A percentile compares a stretch with the other conserved stretches of the same genome.
Conservation (phyloP, 2,329 filamentous ascomycete species). For the Juglanconis sp. region DNA sequence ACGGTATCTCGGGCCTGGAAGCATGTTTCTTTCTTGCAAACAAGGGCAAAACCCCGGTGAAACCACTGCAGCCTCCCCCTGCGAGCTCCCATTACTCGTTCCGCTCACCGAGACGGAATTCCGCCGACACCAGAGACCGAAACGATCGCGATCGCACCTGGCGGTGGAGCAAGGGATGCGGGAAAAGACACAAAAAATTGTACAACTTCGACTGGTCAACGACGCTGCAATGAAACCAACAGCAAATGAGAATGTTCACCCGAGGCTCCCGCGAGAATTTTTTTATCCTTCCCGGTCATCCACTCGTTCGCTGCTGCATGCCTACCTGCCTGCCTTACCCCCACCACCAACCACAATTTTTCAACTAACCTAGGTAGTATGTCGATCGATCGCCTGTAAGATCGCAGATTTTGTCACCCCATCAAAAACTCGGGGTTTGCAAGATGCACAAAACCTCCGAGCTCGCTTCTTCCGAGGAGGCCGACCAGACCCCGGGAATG, state of each 20-base stretch:
- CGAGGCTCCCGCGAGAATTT: not conserved
- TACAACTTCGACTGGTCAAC: too few species aligned
- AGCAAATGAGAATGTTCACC: not conserved
- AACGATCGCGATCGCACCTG: too few species aligned
- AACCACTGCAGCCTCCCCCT: too few species aligned
- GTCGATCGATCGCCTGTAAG: constrained; percentile 1
- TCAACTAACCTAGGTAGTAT: not conserved
- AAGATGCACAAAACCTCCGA: constrained; percentile 9
- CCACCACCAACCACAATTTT: constrained; percentile 3
- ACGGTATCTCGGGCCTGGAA: too few species aligned
- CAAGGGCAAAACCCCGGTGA: too few species aligned
- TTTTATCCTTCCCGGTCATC: not conserved
- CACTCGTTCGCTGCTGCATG: not conserved
- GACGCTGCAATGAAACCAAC: too few species aligned
- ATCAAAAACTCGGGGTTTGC: constrained; percentile 1
- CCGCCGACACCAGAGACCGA: too few species aligned
- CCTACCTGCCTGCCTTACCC: not conserved
- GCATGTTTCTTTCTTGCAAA: too few species aligned
- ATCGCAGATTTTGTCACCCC: constrained; percentile 4
- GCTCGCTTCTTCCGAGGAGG: not conserved
- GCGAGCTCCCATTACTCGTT: too few species aligned
- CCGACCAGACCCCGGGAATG: not conserved
- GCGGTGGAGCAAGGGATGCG: too few species aligned
- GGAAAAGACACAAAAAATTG: too few species aligned
- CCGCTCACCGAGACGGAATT: too few species aligned